A percentile compares a stretch with the other conserved stretches of the same genome.
phyloP scores from a whole-genome alignment of 1,284 basidiomycete genomes.

The Nidula niveotomentosa region DNA sequence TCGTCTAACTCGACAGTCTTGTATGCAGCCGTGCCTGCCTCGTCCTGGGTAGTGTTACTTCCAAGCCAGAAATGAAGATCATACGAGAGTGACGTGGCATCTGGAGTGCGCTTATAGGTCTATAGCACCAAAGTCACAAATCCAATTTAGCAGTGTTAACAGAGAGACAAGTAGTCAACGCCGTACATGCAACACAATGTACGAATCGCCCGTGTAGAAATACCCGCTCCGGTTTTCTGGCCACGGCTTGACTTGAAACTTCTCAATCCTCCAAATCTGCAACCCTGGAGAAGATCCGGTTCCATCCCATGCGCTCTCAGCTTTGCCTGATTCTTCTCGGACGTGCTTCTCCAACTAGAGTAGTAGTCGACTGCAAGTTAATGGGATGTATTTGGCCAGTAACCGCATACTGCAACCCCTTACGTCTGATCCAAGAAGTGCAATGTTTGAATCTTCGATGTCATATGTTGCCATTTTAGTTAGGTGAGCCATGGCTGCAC shows the following conservation, averaged over 20 bases:
- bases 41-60: constrained; percentile 56
- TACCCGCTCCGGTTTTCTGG: constrained; percentile 48
- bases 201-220: constrained; percentile 67
- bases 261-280: constrained; percentile 60
- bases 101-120: constrained; percentile 54
- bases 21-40: constrained; percentile 66
- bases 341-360: constrained; percentile 56
- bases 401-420: not conserved
- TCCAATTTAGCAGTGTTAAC: too few species aligned
- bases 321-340: constrained; percentile 50
- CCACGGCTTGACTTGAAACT: constrained; percentile 56
- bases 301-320: constrained; percentile 50
- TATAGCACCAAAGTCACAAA: constrained; percentile 10
- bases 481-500: constrained; percentile 12
- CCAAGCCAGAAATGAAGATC: constrained; percentile 72
- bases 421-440: constrained; percentile 61
- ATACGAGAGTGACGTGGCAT: constrained; percentile 47
- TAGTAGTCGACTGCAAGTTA: too few species aligned
- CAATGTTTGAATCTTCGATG: constrained; percentile 63
- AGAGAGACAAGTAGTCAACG: too few species aligned
- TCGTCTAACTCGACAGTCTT: constrained; percentile 72
- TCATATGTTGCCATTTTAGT: constrained; percentile 48
- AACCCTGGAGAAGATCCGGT: constrained; percentile 43
- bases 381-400: too few species aligned
- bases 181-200: constrained; percentile 56